A percentile compares a stretch with the other conserved stretches of the same genome.
Evolutionary conservation across 805 yeast genomes (phyloP).

Genomic region (Nakazawaea ambrosiae): DNA sequence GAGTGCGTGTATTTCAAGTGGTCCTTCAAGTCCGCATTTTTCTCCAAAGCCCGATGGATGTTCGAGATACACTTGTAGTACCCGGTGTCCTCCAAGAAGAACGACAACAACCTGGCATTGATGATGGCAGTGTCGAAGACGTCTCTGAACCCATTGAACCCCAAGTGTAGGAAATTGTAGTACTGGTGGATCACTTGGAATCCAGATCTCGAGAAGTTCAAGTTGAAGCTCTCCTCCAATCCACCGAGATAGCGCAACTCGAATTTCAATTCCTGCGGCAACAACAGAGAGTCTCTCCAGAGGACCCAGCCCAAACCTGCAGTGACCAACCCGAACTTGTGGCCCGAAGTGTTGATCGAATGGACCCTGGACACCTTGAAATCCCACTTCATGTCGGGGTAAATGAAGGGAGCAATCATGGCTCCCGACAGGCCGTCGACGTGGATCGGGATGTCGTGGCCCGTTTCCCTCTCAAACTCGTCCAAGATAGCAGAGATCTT

Average conservation of each 20-base stretch:
- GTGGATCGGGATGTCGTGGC: conserved; percentile 71
- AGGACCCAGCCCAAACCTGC: conserved; percentile 93
- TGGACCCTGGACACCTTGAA: conserved; percentile 70
- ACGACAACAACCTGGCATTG: conserved; percentile 65
- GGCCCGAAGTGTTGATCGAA: conserved; percentile 87
- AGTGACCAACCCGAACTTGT: conserved; percentile 84
- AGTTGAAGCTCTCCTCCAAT: conserved; percentile 75
- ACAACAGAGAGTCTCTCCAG: conserved; percentile 58
- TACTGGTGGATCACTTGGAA: conserved; percentile 87
- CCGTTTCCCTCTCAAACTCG: conserved; percentile 59
- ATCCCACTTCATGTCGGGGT: conserved; percentile 79
- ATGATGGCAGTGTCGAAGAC: conserved; percentile 56
- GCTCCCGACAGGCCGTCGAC: conserved; percentile 95
- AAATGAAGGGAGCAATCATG: conserved; percentile 77
- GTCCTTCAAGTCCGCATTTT: conserved; percentile 18
- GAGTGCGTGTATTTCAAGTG: conserved; percentile 61
- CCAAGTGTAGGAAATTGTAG: conserved; percentile 67
- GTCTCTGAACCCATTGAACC: conserved; percentile 62
- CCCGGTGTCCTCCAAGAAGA: conserved; percentile 55
- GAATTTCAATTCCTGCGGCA: conserved; percentile 71
- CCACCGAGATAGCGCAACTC: conserved; percentile 83
- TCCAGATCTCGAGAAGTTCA: conserved; percentile 91
- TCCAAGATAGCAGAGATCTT: conserved; percentile 59
- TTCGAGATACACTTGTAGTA: conserved; percentile 70
- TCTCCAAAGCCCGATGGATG: conserved; percentile 49